Percentiles rank a stretch among this genome's conserved stretches.
phyloP scores from a whole-genome alignment of 306 rosid species.

The Prunus armeniaca region DNA sequence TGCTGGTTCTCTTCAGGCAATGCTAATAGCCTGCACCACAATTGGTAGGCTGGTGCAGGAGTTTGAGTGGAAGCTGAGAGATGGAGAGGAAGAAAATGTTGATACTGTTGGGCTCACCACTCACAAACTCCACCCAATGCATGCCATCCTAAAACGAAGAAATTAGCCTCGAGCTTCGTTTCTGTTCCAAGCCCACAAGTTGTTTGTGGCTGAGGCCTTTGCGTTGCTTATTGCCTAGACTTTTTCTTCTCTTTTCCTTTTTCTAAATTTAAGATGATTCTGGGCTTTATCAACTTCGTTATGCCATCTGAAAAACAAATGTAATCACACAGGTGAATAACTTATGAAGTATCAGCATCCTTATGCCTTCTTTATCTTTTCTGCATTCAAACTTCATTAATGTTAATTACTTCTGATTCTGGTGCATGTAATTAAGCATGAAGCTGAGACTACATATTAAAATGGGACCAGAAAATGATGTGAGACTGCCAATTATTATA shows the following conservation, averaged over 20 bases:
- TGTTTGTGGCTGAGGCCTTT: not conserved
- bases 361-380: too few species aligned
- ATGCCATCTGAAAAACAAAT: not conserved
- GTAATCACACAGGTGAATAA: too few species aligned
- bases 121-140: constrained; percentile 71
- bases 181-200: not conserved
- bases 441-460: too few species aligned
- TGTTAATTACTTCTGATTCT: too few species aligned
- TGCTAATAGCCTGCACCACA: constrained; percentile 50
- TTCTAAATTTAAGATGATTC: not conserved
- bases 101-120: constrained; percentile 82
- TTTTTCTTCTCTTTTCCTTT: too few species aligned
- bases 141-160: constrained; percentile 51
- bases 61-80: constrained; percentile 69
- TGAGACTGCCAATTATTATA: too few species aligned
- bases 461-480: too few species aligned
- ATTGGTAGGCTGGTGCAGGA: constrained; percentile 78
- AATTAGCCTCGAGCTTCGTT: not conserved
- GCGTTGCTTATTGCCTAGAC: not conserved
- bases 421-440: too few species aligned
- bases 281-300: not conserved
- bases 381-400: too few species aligned
- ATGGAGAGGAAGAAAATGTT: constrained; percentile 68
- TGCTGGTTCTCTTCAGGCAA: constrained; percentile 82
- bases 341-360: not conserved